phyloP scores from a whole-genome alignment of 179 eudicot species.

The Drosera spatulata region DNA sequence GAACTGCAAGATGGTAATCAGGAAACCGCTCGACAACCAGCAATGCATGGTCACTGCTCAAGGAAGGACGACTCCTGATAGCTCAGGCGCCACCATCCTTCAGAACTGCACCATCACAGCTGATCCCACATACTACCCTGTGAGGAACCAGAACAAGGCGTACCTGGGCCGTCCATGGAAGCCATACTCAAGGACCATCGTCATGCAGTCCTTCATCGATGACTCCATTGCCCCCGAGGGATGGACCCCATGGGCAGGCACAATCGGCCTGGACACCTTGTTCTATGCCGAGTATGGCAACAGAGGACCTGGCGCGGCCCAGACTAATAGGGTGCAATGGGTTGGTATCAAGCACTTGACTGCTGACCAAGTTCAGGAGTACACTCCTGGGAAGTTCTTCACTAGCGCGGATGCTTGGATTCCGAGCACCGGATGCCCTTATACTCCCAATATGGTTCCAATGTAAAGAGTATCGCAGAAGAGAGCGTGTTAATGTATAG shows the following conservation, averaged over 20 bases:
- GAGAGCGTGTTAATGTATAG: too few species aligned
- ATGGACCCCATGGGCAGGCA: conserved; percentile 8
- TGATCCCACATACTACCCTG: background rate
- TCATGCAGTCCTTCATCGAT: conserved; percentile 7
- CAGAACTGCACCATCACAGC: conserved; percentile 14
- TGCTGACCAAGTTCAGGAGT: background rate
- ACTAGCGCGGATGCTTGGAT: conserved; percentile 28
- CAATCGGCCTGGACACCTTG: background rate
- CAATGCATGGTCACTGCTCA: conserved; percentile 21
- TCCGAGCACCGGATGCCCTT: conserved; percentile 6
- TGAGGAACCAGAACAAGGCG: conserved; percentile 5
- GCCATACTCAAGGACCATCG: conserved; percentile 8
- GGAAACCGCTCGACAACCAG: conserved; percentile 16
- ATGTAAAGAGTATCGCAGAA: background rate
- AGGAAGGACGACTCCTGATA: conserved; percentile 11
- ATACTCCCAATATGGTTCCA: background rate
- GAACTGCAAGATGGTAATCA: conserved; percentile 17
- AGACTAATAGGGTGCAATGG: conserved; percentile 7
- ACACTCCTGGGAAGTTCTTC: conserved; percentile 3
- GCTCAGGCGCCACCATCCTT: conserved; percentile 6
- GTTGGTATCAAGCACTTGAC: conserved; percentile 6
- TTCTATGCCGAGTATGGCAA: conserved; percentile 13
- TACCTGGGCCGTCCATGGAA: conserved; percentile 14
- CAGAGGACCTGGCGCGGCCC: conserved; percentile 5
- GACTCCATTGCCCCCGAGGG: conserved; percentile 6